Evolutionary conservation across 352 stramenopile species (phyloP), one percentile per base, ranked within the genome.

Genomic region (Globisporangium alternatum): DNA sequence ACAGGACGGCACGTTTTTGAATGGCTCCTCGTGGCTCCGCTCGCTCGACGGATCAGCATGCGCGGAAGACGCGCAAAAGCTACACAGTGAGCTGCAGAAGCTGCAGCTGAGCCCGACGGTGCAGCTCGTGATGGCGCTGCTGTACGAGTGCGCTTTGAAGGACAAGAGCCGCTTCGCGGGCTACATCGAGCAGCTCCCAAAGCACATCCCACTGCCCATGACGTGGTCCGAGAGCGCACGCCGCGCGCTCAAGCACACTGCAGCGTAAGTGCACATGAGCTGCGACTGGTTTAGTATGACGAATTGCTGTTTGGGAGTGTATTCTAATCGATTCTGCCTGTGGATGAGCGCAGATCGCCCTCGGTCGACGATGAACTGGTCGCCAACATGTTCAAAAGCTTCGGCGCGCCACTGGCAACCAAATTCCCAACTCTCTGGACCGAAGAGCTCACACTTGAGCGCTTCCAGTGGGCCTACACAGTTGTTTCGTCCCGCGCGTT

Each of bases 401-500:
- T 79, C 56, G 72, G 66, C 0, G 54, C 22, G 21, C 77, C 74
- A 19, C 62, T 92, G 51, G 59, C 64, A 2, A 52, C 63, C 6
- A 65, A 70, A 43, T 89, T 83, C 41, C 53, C 81, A 6, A 58
- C 47, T 0, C 31, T 88, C 30, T 91, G 83, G 83, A 35, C 68
- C 15, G 56, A 80, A 3, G 52, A 66, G 9, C 64, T 69, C n/a
- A 75, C 68, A 8, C 56, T 91, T 2, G 75, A 72, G 5, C 68
- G 62, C 33, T 92, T 90, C 49, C 65, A 73, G 17, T 92, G 83
- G 83, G 83, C 83, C 9, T 90, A 89, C 69, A 65, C 75, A 8
- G 75, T 89, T 8, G 76, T 92, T n/a, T 88, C 77, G 4, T 92
- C 83, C 30, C 74, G 83, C 54, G 83, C 83, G 17, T 87, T 87